Evolutionary conservation across 176 grass and related monocot species (phyloP), one percentile per base, ranked within the genome.

Genomic region (Carex kokanica): DNA sequence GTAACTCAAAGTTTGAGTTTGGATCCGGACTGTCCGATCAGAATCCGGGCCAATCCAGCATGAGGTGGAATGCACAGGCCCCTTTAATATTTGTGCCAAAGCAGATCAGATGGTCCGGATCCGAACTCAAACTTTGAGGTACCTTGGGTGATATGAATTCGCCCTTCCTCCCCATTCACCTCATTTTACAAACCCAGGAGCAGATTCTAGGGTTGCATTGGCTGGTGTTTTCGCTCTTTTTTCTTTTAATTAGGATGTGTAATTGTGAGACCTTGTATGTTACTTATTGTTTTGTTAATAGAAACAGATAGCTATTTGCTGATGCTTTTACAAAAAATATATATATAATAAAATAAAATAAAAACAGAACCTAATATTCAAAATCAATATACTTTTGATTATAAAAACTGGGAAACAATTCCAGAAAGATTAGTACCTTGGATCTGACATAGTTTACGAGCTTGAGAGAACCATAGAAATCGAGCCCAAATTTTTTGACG

Each of bases 391-490:
- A 15, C 2, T 67, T 27, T 38, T 36, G 38, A 49, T 49, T 49
- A 11, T 49, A 49, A 49, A 49, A 49, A 49, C 45, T 49, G 45
- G 15, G 0, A 71, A 78, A 25, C 67, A 25, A 24, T 71, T 21
- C 7, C n/a, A 59, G 15, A 32, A 73, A 84, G 60, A 47, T 13
- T 61, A 18, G 11, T 53, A 99, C 96, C 93, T 93, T 90, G 80
- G 84, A 93, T 3, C 93, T 87, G 13, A 95, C 69, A 61, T 93
- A 99, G 77, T 99, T 99, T 59, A 95, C 82, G 65, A 95, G 91
- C 88, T 88, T 99, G 78, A 99, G 86, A 27, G 93, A 92, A 0
- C 93, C 89, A 83, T 99, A 99, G 71, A 99, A 99, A 88, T 92
- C 91, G 70, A 99, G 88, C 82, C 77, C 64, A 27, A 87, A 59